Evolutionary conservation across 2,329 filamentous ascomycete species (phyloP), one percentile per base, ranked within the genome.

Genomic region (Fusarium tjaetaba): DNA sequence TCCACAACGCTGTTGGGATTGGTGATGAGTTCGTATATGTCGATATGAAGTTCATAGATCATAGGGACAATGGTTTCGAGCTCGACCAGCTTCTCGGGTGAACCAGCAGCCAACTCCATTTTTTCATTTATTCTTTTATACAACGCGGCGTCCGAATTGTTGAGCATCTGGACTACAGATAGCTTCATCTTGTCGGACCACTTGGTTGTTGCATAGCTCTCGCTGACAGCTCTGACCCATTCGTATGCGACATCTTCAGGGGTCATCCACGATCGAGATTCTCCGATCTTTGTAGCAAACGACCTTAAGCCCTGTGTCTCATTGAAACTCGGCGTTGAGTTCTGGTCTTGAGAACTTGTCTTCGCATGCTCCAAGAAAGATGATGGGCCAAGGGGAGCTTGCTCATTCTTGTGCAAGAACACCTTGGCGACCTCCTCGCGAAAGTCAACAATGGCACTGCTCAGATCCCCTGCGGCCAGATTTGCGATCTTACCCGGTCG

Each of bases 281-380:
- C 77, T 69, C 89, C 86, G 8, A 89, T 79, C 51, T 76, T 82
- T 30, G 84, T 80, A 2, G 87, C 85, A 75, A 92, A 92, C 1
- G 81, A 73, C 34, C 81, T 81, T 9, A 93, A 79, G 0, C 88
- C 88, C 46, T 84, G 84, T 2, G 83, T 81, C 61, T 90, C 88
- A 26, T 89, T 84, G 69, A 91, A 90, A 0, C 79, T 74, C 1
- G 85, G 82, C 6, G 82, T 84, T n/a, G 83, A 84, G 4, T 82
- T 81, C 28, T 85, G 82, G 56, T 87, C 86, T 74, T 89, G 86
- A 1, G 87, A 85, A 7, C 86, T 85, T 0, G 87, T 83, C 72
- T 91, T 91, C 3, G 89, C 87, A 74, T 92, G 89, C 72, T 92
- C 90, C 8, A 92, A 84, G 73, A 92, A 92, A 8, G 89, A 89